Conservation (phyloP, 495 filamentous ascomycete species). For the Neurospora tetrasperma region DNA sequence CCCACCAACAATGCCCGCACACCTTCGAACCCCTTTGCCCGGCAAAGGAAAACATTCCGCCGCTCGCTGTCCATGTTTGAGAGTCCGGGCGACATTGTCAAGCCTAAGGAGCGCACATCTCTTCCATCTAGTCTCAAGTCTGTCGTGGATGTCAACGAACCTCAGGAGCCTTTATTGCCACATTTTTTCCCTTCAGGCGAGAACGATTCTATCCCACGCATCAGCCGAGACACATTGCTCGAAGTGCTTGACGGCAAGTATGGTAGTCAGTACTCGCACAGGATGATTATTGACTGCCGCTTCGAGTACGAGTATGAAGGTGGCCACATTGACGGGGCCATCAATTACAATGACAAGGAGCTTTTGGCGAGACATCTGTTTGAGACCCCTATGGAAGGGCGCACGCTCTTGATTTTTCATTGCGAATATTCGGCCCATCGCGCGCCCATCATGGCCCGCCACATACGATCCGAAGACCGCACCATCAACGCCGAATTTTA, state of each 20-base stretch:
- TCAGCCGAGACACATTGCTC: conserved; percentile 66
- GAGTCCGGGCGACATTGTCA: conserved; percentile 75
- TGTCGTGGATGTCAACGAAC: conserved; percentile 62
- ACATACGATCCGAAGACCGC: conserved; percentile 80
- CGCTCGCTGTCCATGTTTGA: conserved; percentile 97
- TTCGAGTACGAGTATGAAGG: conserved; percentile 99
- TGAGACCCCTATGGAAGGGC: conserved; percentile 46
- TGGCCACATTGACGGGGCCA: conserved; percentile 82
- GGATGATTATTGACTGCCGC: conserved; percentile 85
- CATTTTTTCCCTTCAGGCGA: conserved; percentile 76
- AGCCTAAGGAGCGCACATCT: conserved; percentile 46
- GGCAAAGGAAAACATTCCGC: conserved; percentile 79
- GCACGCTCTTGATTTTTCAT: conserved; percentile 81
- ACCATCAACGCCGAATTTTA: conserved; percentile 71
- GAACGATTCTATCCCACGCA: conserved; percentile 76
- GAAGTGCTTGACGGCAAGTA: conserved; percentile 82
- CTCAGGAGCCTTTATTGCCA: conserved; percentile 63
- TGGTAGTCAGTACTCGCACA: conserved; percentile 58
- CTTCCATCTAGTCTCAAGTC: conserved; percentile 47
- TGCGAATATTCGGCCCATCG: conserved; percentile 98
- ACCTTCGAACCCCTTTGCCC: conserved; percentile 56
- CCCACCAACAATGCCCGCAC: conserved; percentile 63
- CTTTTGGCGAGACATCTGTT: conserved; percentile 70
- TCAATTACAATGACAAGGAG: conserved; percentile 96
- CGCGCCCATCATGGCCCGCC: conserved; percentile 90